Evolutionary conservation across 148 eudicot genomes (phyloP).

Genomic region (Polygonum aviculare): DNA sequence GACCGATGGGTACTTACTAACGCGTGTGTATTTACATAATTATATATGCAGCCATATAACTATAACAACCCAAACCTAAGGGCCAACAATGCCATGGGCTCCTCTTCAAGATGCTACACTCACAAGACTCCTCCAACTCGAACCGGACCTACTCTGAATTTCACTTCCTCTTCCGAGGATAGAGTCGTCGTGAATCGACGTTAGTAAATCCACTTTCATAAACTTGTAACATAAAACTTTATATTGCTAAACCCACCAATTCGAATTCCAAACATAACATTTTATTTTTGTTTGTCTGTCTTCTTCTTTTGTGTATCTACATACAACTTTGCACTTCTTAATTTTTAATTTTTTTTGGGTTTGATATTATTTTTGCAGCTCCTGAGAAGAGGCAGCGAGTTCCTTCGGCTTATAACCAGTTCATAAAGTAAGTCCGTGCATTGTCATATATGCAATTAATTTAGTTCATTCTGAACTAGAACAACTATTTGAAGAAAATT

Average conservation of each 20-base stretch:
- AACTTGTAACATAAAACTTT: too few species aligned
- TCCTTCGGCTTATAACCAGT: conserved; percentile 14
- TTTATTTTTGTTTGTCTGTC: too few species aligned
- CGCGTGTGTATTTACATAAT: not conserved
- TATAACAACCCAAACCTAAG: not conserved
- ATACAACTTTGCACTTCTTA: not conserved
- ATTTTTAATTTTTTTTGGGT: too few species aligned
- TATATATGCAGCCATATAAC: not conserved
- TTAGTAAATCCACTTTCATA: conserved; percentile 1
- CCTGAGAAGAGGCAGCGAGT: conserved; percentile 15
- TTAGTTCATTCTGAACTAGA: too few species aligned
- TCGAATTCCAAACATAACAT: too few species aligned
- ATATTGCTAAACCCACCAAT: too few species aligned
- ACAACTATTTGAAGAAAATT: too few species aligned
- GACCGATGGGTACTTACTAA: too few species aligned
- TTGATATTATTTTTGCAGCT: not conserved
- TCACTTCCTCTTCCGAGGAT: not conserved
- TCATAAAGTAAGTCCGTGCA: conserved; percentile 7
- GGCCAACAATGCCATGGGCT: not conserved
- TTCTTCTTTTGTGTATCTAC: too few species aligned
- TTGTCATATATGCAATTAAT: not conserved
- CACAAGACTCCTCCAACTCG: not conserved
- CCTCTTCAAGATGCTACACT: conserved; percentile 1
- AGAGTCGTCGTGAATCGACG: conserved; percentile 8
- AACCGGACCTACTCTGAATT: not conserved